Base-by-base conservation (phyloP, 2,329 filamentous ascomycete species). In the Fusarium sp. region DNA sequence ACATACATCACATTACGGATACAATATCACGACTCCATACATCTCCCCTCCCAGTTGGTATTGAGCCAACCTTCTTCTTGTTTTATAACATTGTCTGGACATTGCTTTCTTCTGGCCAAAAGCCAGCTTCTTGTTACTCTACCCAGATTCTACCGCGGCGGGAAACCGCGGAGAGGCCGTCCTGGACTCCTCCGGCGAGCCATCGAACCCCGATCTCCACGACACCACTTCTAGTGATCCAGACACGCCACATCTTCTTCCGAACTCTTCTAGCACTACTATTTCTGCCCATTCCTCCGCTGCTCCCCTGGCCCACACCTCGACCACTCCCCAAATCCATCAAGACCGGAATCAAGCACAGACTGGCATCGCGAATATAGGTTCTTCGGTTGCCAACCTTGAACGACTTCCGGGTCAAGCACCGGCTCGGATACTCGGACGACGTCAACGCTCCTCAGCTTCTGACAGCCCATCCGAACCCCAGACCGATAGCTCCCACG, bases 191-290 rank as follows among this genome's bases (percentile, higher is more conserved):
- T 77, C 74, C 71, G 70, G 74, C 72, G 66, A 78, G 69, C 75
- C 71, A 72, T 77, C 75, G 72, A 75, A 69, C 72, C 72, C 74
- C 75, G 71, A 72, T 63, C 75, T 67, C 69, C 74, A 76, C 76
- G 71, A 74, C 59, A 68, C 75, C 73, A 70, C 85, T 84, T 82
- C 91, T 88, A 90, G 90, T 89, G 81, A 86, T 84, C 86, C 88
- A 85, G 80, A 85, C 82, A 84, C 82, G 78, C 84, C 87, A 84
- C 85, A 82, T 72, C 79, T 82, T 80, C 80, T 83, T 74, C 78
- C 81, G 76, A 79, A 80, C 79, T 76, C 85, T 80, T 77, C 83
- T 76, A 83, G 79, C 82, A 81, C 81, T 74, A 78, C 77, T 70
- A 67, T 80, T 79, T 83, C 84, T 77, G 80, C 81, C 76, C 80